Evolutionary conservation across 2,329 filamentous ascomycete genomes (phyloP), one percentile per base, ranked within the genome.

Genomic region (Pestalotiopsis sp.): DNA sequence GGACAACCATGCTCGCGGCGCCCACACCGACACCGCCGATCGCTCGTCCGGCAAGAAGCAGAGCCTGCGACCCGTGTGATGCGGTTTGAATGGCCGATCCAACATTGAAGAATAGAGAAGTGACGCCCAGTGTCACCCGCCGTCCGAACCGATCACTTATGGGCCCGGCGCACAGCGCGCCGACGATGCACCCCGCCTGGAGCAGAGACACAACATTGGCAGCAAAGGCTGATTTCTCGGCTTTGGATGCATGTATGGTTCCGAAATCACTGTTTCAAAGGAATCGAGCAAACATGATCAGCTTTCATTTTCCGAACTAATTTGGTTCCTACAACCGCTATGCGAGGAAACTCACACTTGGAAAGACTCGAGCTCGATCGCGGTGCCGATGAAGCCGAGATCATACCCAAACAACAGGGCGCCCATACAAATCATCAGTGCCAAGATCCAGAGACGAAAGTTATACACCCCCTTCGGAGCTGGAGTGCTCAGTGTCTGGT

Each of bases 341-440:
- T 27, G 12, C 5, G 12, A 23, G 20, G 3, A 31, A 59, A 27
- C 57, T 59, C 17, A 59, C 57, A 17, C 14, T n/a, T 59, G 20
- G 77, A 90, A 91, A 0, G 87, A 86, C 5, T 82, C 78, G 20
- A 91, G 81, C 2, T 87, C 84, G 49, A 91, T 77, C 4, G 88
- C 90, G 1, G 87, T 89, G 65, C 87, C 88, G 67, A 90, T 90
- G 79, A 71, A 71, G 31, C 69, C 71, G 1, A 66, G 68, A 66
- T 72, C 71, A 39, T 73, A 73, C 12, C 74, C 76, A 41, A 77
- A 76, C 73, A 77, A 76, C 39, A 67, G 41, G 23, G 67, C 59
- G 62, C 62, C 67, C 52, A 68, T 60, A 65, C 62, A 52, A 23
- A 25, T 20, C 14, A 69, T 52, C 31, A 65, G 27, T 25, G 66